Base-by-base conservation (phyloP, 2,329 filamentous ascomycete species). In the Colletotrichum sp. region DNA sequence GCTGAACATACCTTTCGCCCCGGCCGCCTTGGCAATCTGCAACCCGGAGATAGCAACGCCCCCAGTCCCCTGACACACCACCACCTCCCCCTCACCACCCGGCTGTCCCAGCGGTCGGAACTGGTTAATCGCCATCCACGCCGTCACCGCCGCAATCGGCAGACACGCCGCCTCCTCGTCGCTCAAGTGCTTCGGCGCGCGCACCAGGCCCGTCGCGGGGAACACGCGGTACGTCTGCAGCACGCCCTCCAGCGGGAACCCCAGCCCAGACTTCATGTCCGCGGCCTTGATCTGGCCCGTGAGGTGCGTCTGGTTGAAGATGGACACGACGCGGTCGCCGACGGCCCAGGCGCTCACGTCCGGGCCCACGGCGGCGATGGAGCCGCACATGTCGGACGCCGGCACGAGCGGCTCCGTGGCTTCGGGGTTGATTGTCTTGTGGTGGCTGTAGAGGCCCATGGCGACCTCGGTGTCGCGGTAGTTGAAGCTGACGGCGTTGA, bases 361-460 rank as follows among this genome's bases (percentile, higher is more conserved):
- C 2, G 90, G 84, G 5, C 83, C 81, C 12, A 86, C 84, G n/a
- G 84, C 86, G 3, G 90, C 85, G 62, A 95, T 86, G 10, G 88
- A 87, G 60, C 93, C 93, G 83, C 92, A 93, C 88, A 93, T 94
- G 83, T 95, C 93, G 26, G 92, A 93, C 83, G 91, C 93, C 2
- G 93, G 92, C 2, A 95, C 91, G 15, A 94, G 79, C 71, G 87
- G 75, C 69, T 83, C 69, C 69, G 82, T 77, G 75, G 85, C 80
- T 49, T 81, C 83, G 57, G 82, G 78, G 16, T 82, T 76, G 62
- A 91, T 84, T 6, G 88, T 87, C 79, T 89, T 88, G 85, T 94
- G 92, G 83, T 95, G 92, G 81, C 87, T 91, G 85, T 94, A 95
- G 15, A 91, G 86, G 34, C 93, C 93, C 86, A 89, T 92, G 80